Base-by-base conservation (phyloP, 352 stramenopile species). In the Peronospora belbahrii region DNA sequence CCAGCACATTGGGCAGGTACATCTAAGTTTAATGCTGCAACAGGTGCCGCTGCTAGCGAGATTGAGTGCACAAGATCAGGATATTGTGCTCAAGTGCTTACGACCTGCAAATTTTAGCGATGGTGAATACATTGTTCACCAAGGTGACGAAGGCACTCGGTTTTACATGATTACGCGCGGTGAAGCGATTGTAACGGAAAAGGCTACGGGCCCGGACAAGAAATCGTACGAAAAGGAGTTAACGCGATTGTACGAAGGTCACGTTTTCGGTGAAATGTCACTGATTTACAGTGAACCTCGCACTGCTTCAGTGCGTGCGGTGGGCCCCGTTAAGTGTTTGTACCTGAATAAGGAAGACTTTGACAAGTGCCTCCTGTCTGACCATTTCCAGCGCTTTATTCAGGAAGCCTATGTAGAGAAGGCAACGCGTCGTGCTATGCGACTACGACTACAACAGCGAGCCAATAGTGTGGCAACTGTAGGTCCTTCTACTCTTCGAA, bases 101-200 rank as follows among this genome's bases (percentile, higher is more conserved):
- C 70, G 83, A 51, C 81, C 84, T 10, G 65, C 81, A 20, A 90
- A 90, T 43, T 94, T 94, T 24, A 83, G 62, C 18, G 74, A 92
- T 37, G 83, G 83, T 6, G 85, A 95, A 41, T 92, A 85, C 56
- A 93, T 95, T 62, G 80, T 95, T 14, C 77, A 70, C n/a, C 82
- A 95, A 48, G 85, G 85, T 44, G 83, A 95, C 13, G 74, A 92
- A 67, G 83, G 85, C 17, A 83, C 70, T 35, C 73, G 81, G 20
- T 94, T 95, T 30, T 95, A 94, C 41, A 92, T 95, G 69, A 95
- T 95, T 51, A 93, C 82, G 22, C 67, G 80, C 13, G 85, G 85
- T 14, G 83, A 93, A 23, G 85, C 83, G 1, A 76, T 88, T 25
- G 82, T 95, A 14, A 77, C 65, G 15, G 80, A 95, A 48, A 81